Percentiles rank a stretch among this genome's conserved stretches.
Evolutionary conservation across 495 filamentous ascomycete genomes (phyloP).

Genomic region (Hypoxylon crocopeplum): DNA sequence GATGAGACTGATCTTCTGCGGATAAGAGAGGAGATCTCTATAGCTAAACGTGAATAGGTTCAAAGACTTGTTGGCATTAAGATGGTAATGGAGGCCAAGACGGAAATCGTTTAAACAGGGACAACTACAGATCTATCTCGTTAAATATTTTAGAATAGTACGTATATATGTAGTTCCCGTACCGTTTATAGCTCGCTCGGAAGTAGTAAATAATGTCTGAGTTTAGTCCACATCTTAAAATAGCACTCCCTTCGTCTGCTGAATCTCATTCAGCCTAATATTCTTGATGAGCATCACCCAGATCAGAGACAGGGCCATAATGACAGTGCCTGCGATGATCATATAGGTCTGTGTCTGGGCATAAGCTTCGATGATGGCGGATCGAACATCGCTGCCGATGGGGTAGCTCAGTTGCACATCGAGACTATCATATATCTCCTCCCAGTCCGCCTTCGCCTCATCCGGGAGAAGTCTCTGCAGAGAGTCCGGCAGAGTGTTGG

Average conservation of each 20-base stretch:
- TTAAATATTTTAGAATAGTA: too few relatives aligned
- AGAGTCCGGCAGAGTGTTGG: constrained; percentile 51
- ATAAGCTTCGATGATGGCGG: constrained; percentile 57
- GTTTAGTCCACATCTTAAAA: too few relatives aligned
- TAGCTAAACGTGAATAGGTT: too few relatives aligned
- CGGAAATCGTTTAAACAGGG: too few relatives aligned
- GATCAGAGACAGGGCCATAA: neutral
- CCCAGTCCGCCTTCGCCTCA: neutral
- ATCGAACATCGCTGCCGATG: constrained; percentile 45
- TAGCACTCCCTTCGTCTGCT: constrained; percentile 2
- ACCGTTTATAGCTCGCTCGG: too few relatives aligned
- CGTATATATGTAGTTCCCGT: too few relatives aligned
- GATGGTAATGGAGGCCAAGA: too few relatives aligned
- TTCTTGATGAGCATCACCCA: constrained; percentile 5
- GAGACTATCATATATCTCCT: constrained; percentile 56
- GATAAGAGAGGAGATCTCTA: too few relatives aligned
- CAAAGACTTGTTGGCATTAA: too few relatives aligned
- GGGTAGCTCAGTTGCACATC: constrained; percentile 52
- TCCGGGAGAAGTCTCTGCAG: constrained; percentile 58
- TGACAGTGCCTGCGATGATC: constrained; percentile 4
- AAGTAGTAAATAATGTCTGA: too few relatives aligned
- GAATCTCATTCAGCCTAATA: constrained; percentile 4
- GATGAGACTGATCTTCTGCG: too few relatives aligned
- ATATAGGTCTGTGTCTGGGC: constrained; percentile 14
- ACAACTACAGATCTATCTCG: too few relatives aligned